phyloP scores from a whole-genome alignment of 2,329 filamentous ascomycete species.

The Pseudocercospora ulei region DNA sequence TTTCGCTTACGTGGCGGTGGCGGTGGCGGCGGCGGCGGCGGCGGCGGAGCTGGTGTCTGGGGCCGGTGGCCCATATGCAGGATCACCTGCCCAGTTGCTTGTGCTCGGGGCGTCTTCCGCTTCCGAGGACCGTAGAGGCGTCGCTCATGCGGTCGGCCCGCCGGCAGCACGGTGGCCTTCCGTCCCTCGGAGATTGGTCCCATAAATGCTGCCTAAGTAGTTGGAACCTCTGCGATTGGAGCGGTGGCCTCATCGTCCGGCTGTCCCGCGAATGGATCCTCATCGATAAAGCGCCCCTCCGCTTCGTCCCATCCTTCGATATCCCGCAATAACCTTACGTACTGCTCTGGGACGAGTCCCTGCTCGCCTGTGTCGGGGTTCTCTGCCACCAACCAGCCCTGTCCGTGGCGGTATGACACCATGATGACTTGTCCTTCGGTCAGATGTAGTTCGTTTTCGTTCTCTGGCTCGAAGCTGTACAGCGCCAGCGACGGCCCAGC shows the following conservation, averaged over 20 bases:
- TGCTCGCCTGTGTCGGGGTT: constrained; percentile 90
- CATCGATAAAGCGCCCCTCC: constrained; percentile 63
- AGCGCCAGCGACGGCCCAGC: constrained; percentile 91
- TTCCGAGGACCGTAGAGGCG: no score
- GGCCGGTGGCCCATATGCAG: no score
- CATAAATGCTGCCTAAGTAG: background rate
- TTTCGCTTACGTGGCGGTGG: background rate
- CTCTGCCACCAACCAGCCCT: constrained; percentile 95
- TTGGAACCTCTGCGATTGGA: constrained; percentile 3
- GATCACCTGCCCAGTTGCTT: no score
- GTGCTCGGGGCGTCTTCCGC: no score
- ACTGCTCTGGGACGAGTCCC: constrained; percentile 90
- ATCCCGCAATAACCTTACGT: constrained; percentile 81
- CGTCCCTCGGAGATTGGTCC: background rate
- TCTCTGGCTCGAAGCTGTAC: constrained; percentile 89
- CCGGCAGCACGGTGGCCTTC: background rate
- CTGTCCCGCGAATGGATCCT: constrained; percentile 24
- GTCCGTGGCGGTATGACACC: constrained; percentile 89
- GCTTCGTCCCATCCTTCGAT: constrained; percentile 76
- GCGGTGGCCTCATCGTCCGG: constrained; percentile 1
- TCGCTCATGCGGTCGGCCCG: background rate
- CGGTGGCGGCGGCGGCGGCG: background rate
- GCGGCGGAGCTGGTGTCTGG: no score
- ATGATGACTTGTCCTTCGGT: constrained; percentile 93
- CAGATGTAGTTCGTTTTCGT: constrained; percentile 88